A percentile compares a stretch with the other conserved stretches of the same genome.
Conservation (phyloP, 2,329 filamentous ascomycete genomes). For the Alternaria sp. region DNA sequence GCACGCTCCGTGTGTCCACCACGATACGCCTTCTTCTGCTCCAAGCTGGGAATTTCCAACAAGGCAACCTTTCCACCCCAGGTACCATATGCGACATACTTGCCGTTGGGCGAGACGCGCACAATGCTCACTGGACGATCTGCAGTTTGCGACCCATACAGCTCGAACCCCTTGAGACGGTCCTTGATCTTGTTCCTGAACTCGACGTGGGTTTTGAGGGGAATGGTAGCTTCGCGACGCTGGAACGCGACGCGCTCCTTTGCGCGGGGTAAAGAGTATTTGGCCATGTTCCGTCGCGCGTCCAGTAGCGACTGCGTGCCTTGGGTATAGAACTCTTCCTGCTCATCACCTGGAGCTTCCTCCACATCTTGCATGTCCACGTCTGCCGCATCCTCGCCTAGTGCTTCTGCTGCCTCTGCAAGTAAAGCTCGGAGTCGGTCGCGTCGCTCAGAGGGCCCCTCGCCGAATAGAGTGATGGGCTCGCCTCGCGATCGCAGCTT, state of each 20-base stretch:
- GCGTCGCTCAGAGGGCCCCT: constrained; percentile 82
- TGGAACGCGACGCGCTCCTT: constrained; percentile 78
- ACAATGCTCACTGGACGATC: constrained; percentile 92
- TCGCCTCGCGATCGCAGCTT: constrained; percentile 77
- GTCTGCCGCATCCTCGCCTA: constrained; percentile 57
- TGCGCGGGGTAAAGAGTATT: constrained; percentile 82
- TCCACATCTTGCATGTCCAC: constrained; percentile 57
- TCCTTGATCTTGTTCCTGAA: constrained; percentile 91
- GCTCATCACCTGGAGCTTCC: constrained; percentile 63
- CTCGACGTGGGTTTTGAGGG: constrained; percentile 87
- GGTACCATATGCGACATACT: constrained; percentile 86
- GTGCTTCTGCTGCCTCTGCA: constrained; percentile 72
- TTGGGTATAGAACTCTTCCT: constrained; percentile 92
- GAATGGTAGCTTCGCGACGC: constrained; percentile 80
- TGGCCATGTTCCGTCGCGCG: constrained; percentile 78
- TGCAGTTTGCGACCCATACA: constrained; percentile 91
- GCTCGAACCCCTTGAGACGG: constrained; percentile 78
- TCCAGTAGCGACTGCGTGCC: constrained; percentile 76
- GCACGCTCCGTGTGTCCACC: constrained; percentile 86
- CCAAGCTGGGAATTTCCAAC: constrained; percentile 80
- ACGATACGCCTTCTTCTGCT: constrained; percentile 75
- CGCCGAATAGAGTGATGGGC: constrained; percentile 92
- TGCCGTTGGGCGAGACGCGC: constrained; percentile 83
- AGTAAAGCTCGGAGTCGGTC: constrained; percentile 85
- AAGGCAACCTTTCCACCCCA: constrained; percentile 91